Percentiles rank a stretch among this genome's conserved stretches.
These are phyloP conservation scores for Ustilago loliicola DNA, from an alignment of 1,284 basidiomycete species.

Conservation along the genomic window DNA sequence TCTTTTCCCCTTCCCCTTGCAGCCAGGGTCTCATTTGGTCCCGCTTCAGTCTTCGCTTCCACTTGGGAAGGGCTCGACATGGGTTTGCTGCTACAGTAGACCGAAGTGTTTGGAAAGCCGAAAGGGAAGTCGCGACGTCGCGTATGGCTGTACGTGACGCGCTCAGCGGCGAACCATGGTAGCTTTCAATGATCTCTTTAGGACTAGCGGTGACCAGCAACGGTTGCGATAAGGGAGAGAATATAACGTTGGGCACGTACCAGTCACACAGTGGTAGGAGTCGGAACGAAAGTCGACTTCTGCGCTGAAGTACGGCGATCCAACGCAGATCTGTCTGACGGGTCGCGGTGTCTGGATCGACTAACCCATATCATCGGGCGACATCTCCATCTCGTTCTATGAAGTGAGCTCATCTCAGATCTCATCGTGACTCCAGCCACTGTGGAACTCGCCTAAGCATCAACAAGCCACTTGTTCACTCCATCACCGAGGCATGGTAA, in stretches of 20 bases:
- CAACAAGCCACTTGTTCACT: not conserved
- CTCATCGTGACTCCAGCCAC: not conserved
- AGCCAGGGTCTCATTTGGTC: constrained; percentile 6
- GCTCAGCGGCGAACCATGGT: not conserved
- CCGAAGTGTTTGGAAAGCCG: not conserved
- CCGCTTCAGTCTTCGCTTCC: not conserved
- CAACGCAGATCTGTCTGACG: no score
- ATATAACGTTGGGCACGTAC: no score
- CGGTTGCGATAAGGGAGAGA: not conserved
- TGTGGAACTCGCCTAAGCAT: not conserved
- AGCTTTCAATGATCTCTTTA: not conserved
- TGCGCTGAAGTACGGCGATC: no score
- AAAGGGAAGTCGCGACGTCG: not conserved
- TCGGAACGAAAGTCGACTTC: no score
- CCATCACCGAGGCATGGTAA: constrained; percentile 29
- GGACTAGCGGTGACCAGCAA: not conserved
- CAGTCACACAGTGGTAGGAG: no score
- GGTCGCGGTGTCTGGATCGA: no score
- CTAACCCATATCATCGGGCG: not conserved
- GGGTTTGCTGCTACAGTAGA: not conserved
- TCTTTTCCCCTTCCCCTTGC: constrained; percentile 9
- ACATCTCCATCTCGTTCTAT: not conserved
- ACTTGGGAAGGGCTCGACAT: not conserved
- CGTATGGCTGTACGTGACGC: not conserved
- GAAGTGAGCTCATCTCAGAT: not conserved